A percentile compares a stretch with the other conserved stretches of the same genome.
These are phyloP conservation scores for Cantharellus anzutake DNA, from an alignment of 768 basidiomycete species.

Conservation along the genomic window DNA sequence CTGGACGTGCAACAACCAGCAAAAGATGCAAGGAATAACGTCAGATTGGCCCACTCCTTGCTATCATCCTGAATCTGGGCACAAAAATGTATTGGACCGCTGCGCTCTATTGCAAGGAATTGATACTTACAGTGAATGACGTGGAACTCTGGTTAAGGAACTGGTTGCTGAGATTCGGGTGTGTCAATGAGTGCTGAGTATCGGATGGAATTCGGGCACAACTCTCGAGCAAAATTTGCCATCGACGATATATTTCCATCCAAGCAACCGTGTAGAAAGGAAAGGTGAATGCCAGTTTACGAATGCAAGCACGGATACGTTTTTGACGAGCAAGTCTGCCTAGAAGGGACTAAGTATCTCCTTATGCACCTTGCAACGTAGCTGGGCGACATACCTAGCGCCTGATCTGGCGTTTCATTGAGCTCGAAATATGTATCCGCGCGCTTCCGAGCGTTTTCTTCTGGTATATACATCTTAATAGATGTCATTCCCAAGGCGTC, in stretches of 20 bases:
- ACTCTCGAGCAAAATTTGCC: constrained; percentile 41
- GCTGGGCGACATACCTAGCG: not conserved
- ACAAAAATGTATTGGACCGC: too few relatives aligned
- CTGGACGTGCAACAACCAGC: not conserved
- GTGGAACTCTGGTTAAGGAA: too few relatives aligned
- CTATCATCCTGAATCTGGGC: not conserved
- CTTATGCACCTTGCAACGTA: too few relatives aligned
- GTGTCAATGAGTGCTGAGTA: not conserved
- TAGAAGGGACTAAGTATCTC: constrained; percentile 11
- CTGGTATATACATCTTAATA: not conserved
- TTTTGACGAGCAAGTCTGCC: constrained; percentile 70
- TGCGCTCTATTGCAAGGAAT: too few relatives aligned
- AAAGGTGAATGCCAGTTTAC: constrained; percentile 40
- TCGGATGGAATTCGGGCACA: not conserved
- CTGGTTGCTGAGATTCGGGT: too few relatives aligned
- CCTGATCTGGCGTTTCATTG: not conserved
- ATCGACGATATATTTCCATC: constrained; percentile 66
- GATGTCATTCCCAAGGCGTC: constrained; percentile 2
- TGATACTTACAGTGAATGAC: too few relatives aligned
- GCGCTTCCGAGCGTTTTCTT: not conserved
- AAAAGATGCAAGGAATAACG: constrained; percentile 40
- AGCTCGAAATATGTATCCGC: not conserved
- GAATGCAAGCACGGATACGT: constrained; percentile 51
- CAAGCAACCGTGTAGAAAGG: constrained; percentile 61
- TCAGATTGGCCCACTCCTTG: constrained; percentile 67